These are phyloP conservation scores for Batrachochytrium dendrobatidis DNA, from an alignment of 371 early-diverging fungal genomes.

Conservation along the genomic window DNA sequence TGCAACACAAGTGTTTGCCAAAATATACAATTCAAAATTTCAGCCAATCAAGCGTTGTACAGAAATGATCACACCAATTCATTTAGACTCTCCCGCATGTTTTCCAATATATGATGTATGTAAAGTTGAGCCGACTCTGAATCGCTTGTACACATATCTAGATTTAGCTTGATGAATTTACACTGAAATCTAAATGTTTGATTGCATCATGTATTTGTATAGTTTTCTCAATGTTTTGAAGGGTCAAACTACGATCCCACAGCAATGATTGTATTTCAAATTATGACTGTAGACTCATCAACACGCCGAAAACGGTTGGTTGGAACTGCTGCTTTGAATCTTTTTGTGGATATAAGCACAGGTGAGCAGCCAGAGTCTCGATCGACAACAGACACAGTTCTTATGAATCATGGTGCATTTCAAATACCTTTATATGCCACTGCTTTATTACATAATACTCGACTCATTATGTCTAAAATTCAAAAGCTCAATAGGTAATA, in stretches of 20 bases:
- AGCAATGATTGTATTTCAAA: not conserved
- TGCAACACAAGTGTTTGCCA: not conserved
- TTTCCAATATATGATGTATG: not conserved
- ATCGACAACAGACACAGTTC: not conserved
- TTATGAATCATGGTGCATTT: not conserved
- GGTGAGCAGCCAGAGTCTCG: not conserved
- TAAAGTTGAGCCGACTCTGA: not conserved
- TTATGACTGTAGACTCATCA: not conserved
- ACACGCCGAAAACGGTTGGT: not conserved
- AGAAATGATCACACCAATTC: not conserved
- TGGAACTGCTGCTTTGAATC: not conserved
- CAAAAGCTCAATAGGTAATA: no score
- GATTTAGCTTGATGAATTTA: no score
- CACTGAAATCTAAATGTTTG: no score
- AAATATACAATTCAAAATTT: not conserved
- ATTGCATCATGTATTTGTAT: no score
- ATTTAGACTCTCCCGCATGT: not conserved
- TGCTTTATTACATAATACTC: not conserved
- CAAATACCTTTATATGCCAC: slow-evolving; percentile 2
- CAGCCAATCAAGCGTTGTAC: not conserved
- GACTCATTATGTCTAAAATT: not conserved
- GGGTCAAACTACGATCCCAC: not conserved
- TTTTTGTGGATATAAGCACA: not conserved
- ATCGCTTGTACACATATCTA: not conserved
- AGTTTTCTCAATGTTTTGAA: not conserved